These are phyloP conservation scores for Curvularia sp. DNA, from an alignment of 2,329 filamentous ascomycete genomes.

Conservation along the genomic window DNA sequence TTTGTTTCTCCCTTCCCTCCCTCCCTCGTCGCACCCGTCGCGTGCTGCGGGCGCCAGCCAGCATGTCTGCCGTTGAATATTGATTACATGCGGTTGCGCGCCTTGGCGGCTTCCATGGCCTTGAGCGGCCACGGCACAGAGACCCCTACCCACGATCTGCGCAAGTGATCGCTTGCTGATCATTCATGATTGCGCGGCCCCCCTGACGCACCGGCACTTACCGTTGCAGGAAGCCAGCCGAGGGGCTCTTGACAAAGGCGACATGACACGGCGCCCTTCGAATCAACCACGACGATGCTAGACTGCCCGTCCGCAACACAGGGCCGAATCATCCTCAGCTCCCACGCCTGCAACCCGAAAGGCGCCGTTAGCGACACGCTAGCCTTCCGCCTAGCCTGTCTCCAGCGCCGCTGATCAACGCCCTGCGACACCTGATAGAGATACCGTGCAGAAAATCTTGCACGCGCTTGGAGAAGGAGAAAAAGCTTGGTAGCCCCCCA, in stretches of 20 bases:
- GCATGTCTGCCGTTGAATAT: slow-evolving; percentile 24
- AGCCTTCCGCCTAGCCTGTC: slow-evolving; percentile 11
- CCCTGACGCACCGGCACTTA: slow-evolving; percentile 33
- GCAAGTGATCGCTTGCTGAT: slow-evolving; percentile 24
- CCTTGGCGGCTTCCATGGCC: slow-evolving; percentile 5
- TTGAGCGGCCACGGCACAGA: not conserved
- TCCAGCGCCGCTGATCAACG: slow-evolving; percentile 21
- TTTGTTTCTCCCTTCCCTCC: slow-evolving; percentile 5
- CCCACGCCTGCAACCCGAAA: slow-evolving; percentile 18
- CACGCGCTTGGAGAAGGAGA: slow-evolving; percentile 8
- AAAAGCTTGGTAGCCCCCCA: slow-evolving; percentile 6
- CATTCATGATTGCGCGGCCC: slow-evolving; percentile 33
- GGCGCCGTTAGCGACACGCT: slow-evolving; percentile 25
- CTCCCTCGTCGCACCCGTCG: slow-evolving; percentile 26
- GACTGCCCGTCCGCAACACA: slow-evolving; percentile 13
- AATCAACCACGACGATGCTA: slow-evolving; percentile 2
- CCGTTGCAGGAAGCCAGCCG: slow-evolving; percentile 34
- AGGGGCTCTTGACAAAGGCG: slow-evolving; percentile 20
- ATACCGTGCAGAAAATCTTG: slow-evolving; percentile 9
- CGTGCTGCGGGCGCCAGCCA: slow-evolving; percentile 13
- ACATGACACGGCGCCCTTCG: slow-evolving; percentile 1
- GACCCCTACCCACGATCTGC: slow-evolving; percentile 25
- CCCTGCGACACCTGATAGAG: slow-evolving; percentile 11
- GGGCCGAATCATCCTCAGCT: slow-evolving; percentile 15
- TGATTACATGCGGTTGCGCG: slow-evolving; percentile 30